A percentile compares a stretch with the other conserved stretches of the same genome.
Evolutionary conservation across 2,329 filamentous ascomycete genomes (phyloP).

Genomic region (Trichothecium sympodiale): DNA sequence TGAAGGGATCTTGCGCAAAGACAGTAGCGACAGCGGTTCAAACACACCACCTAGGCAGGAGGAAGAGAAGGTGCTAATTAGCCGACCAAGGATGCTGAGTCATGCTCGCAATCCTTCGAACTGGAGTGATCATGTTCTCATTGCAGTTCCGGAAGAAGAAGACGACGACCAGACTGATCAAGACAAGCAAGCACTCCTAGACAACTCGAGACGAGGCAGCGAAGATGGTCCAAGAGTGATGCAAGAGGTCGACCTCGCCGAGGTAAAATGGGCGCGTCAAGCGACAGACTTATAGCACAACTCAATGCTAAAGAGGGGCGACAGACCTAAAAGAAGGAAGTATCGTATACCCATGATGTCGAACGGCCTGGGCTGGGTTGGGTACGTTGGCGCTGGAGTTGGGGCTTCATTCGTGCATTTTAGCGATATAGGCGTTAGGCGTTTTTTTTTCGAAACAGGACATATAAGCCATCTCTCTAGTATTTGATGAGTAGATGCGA

Average conservation of each 20-base stretch:
- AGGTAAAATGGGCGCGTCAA: slow-evolving; percentile 7
- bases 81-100: neutral
- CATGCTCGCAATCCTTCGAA: too few species aligned
- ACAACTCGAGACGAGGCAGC: slow-evolving; percentile 11
- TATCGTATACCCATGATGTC: too few species aligned
- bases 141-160: slow-evolving; percentile 28
- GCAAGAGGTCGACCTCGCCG: slow-evolving; percentile 15
- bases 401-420: too few species aligned
- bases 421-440: too few species aligned
- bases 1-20: slow-evolving; percentile 5
- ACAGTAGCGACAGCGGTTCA: neutral
- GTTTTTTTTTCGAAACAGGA: too few species aligned
- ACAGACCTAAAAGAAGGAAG: too few species aligned
- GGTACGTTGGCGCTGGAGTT: too few species aligned
- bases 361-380: too few species aligned
- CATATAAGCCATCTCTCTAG: too few species aligned
- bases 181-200: slow-evolving; percentile 18
- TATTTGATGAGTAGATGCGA: too few species aligned
- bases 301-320: too few species aligned
- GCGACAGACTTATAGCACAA: too few species aligned
- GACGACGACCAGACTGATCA: slow-evolving; percentile 10
- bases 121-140: slow-evolving; percentile 22
- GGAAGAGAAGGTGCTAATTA: slow-evolving; percentile 1
- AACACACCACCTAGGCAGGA: neutral
- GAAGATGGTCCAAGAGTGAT: slow-evolving; percentile 10